A percentile compares a stretch with the other conserved stretches of the same genome.
phyloP scores from a whole-genome alignment of 257 asterid genomes.

The Solanum virginianum region DNA sequence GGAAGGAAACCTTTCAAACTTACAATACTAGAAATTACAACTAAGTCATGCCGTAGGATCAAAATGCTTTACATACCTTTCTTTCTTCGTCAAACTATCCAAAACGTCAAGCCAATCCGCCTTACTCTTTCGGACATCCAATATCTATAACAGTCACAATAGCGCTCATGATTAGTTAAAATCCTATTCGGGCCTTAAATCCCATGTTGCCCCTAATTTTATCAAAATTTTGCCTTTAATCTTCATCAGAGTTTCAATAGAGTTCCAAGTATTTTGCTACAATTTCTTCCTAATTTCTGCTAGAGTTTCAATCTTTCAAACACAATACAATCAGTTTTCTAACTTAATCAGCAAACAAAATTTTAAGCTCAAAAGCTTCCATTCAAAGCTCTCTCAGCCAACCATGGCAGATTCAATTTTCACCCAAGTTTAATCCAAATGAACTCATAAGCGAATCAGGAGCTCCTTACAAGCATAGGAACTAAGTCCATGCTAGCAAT shows the following conservation, averaged over 20 bases:
- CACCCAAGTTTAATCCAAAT: not conserved
- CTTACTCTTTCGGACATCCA: no score
- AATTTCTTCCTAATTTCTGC: not conserved
- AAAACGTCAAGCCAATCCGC: no score
- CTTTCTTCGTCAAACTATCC: no score
- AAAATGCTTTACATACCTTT: no score
- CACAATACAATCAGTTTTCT: not conserved
- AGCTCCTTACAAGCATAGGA: not conserved
- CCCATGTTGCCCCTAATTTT: no score
- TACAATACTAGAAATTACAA: no score
- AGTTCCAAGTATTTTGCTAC: not conserved
- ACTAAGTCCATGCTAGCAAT: not conserved
- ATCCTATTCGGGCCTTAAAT: no score
- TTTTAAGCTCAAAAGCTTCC: not conserved
- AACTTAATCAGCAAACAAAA: not conserved
- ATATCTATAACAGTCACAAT: no score
- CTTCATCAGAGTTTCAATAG: not conserved
- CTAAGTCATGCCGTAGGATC: no score
- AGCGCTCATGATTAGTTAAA: no score
- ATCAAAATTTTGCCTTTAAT: not conserved
- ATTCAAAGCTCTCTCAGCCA: not conserved
- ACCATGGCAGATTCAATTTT: not conserved
- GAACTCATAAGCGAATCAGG: not conserved
- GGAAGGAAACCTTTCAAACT: no score
- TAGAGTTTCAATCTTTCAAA: not conserved